Evolutionary conservation across 768 basidiomycete genomes (phyloP), one percentile per base, ranked within the genome.

Genomic region (Phaeotremella skinneri): DNA sequence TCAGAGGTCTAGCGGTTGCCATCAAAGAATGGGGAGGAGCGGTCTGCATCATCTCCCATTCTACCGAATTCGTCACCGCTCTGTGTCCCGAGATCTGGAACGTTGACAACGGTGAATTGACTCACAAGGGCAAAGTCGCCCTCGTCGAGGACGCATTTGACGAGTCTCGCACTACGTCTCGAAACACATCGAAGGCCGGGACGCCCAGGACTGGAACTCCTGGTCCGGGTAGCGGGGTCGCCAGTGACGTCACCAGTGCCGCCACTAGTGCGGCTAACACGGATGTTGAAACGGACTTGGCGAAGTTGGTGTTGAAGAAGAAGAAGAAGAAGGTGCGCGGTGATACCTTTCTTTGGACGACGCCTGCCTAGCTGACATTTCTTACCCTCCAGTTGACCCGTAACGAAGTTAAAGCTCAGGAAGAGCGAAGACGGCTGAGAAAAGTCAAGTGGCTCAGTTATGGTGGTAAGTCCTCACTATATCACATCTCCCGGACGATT

Each of bases 21-120:
- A 97, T 97, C 79, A 86, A 84, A 63, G 90, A 94, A 63, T 97
- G 94, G 93, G 84, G 85, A 48, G 93, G 94, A 56, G 75, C 75
- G 9, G 76, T 78, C 50, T 77, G 75, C 71, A 96, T 96, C 80
- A 97, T 97, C 75, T 96, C 91, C 30, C 94, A 96, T 81, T 94
- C 94, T 78, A 68, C 67, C 62, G 77, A 72, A 63, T 74, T 75
- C 64, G 73, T 79, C 54, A 62, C 69, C 49, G 75, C 73, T 29
- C 67, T 76, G 29, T 77, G 88, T 71, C 86, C 89, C 47, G 92
- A 97, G 79, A 92, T 93, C 64, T 98, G 94, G 93, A 83, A 93
- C 71, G 85, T 98, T 68, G 90, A 93, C 50, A 85, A 77, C 50
- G 93, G 93, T 11, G 83, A 83, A 27, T 82, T 98, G 79, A 86